Conservation (phyloP, 2,329 filamentous ascomycete genomes). For the Pseudopyrenochaeta lycopersici region DNA sequence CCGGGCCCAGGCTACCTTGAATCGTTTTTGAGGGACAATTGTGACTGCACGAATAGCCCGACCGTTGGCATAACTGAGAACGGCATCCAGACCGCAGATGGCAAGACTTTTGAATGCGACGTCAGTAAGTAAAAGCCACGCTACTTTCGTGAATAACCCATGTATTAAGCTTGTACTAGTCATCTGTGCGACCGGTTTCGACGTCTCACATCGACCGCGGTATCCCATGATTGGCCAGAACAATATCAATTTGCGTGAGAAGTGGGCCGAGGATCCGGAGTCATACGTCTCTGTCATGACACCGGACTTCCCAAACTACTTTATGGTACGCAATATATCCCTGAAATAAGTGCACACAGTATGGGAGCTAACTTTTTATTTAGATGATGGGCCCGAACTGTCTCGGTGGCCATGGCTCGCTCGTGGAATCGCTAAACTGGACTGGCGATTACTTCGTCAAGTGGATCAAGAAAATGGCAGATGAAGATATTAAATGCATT, state of each 20-base stretch:
- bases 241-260: slow-evolving; percentile 49
- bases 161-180: slow-evolving; percentile 5
- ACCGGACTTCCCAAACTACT: slow-evolving; percentile 25
- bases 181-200: slow-evolving; percentile 52
- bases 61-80: slow-evolving; percentile 55
- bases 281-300: slow-evolving; percentile 49
- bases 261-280: slow-evolving; percentile 51
- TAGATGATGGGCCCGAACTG: slow-evolving; percentile 38
- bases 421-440: slow-evolving; percentile 28
- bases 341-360: no score
- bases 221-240: slow-evolving; percentile 53
- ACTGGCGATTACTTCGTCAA: slow-evolving; percentile 31
- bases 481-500: slow-evolving; percentile 29
- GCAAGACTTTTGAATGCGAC: slow-evolving; percentile 50
- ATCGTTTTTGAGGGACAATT: slow-evolving; percentile 57
- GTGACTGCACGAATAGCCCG: slow-evolving; percentile 58
- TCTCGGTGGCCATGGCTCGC: slow-evolving; percentile 26
- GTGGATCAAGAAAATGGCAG: slow-evolving; percentile 32
- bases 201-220: slow-evolving; percentile 52
- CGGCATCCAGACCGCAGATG: slow-evolving; percentile 54
- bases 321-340: slow-evolving; percentile 8
- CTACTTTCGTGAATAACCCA: background rate
- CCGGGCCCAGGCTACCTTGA: slow-evolving; percentile 60
- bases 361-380: no score
- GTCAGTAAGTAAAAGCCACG: slow-evolving; percentile 26